A percentile compares a stretch with the other conserved stretches of the same genome.
These are phyloP conservation scores for Juglanconis sp. DNA, from an alignment of 2,329 filamentous ascomycete genomes.

Conservation along the genomic window DNA sequence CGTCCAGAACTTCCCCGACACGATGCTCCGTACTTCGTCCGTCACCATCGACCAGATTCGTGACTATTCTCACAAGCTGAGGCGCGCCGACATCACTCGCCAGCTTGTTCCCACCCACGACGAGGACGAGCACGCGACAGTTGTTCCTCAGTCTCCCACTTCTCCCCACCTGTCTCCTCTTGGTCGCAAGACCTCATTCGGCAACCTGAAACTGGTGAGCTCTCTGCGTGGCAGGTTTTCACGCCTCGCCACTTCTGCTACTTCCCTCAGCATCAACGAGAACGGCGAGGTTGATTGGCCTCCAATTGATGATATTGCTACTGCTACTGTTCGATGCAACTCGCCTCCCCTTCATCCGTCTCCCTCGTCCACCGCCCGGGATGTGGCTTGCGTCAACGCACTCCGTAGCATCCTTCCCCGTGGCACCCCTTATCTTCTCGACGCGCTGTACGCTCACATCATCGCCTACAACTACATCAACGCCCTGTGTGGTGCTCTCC, in stretches of 20 bases:
- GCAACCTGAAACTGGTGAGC: conserved; percentile 10
- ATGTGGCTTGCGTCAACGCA: conserved; percentile 18
- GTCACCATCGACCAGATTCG: conserved; percentile 58
- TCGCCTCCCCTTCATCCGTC: not conserved
- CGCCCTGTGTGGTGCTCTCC: conserved; percentile 28
- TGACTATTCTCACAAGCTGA: conserved; percentile 50
- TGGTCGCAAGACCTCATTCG: conserved; percentile 5
- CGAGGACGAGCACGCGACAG: conserved; percentile 19
- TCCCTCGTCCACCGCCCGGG: not conserved
- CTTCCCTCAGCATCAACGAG: not conserved
- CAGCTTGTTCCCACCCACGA: conserved; percentile 6
- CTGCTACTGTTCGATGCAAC: not conserved
- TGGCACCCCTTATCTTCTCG: conserved; percentile 53
- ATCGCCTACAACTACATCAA: conserved; percentile 57
- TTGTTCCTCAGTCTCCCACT: conserved; percentile 1
- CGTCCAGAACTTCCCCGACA: conserved; percentile 56
- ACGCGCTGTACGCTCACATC: conserved; percentile 57
- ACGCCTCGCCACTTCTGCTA: not conserved
- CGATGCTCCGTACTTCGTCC: conserved; percentile 54
- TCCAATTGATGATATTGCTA: not conserved
- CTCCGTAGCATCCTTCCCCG: conserved; percentile 51
- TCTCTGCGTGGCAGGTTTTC: conserved; percentile 12
- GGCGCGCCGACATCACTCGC: conserved; percentile 28
- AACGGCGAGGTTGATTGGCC: conserved; percentile 1
- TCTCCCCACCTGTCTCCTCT: not conserved